Evolutionary conservation across 2,329 filamentous ascomycete genomes (phyloP).

Genomic region (Didymella lethalis): DNA sequence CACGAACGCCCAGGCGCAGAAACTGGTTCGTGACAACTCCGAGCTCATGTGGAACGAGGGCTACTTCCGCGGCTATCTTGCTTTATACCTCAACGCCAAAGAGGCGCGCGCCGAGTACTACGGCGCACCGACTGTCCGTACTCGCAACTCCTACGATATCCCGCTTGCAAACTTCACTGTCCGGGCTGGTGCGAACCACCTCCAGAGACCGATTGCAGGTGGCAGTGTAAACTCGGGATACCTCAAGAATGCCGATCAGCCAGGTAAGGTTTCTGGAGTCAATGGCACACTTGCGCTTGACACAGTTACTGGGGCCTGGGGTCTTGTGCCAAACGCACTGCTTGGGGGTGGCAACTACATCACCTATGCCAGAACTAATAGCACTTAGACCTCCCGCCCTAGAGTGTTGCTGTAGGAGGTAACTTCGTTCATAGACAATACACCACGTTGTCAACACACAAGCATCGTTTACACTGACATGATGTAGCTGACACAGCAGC

Average conservation of each 20-base stretch:
- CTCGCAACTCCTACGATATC: constrained; percentile 67
- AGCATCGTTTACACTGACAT: neutral
- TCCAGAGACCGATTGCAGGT: constrained; percentile 56
- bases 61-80: constrained; percentile 22
- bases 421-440: constrained; percentile 11
- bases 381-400: neutral
- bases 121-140: constrained; percentile 64
- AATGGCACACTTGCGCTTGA: constrained; percentile 16
- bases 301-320: constrained; percentile 13
- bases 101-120: constrained; percentile 66
- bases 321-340: constrained; percentile 7
- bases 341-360: constrained; percentile 22
- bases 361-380: constrained; percentile 13
- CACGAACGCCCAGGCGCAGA: constrained; percentile 53
- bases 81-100: constrained; percentile 10
- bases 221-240: constrained; percentile 15
- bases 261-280: constrained; percentile 6
- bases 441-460: neutral
- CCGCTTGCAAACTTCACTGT: constrained; percentile 73
- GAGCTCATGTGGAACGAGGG: constrained; percentile 67
- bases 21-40: constrained; percentile 56
- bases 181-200: constrained; percentile 64
- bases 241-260: constrained; percentile 11
- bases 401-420: neutral
- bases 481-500: neutral